Base-by-base conservation (phyloP, 371 early-diverging fungal species). In the Conidiobolus incongruus region DNA sequence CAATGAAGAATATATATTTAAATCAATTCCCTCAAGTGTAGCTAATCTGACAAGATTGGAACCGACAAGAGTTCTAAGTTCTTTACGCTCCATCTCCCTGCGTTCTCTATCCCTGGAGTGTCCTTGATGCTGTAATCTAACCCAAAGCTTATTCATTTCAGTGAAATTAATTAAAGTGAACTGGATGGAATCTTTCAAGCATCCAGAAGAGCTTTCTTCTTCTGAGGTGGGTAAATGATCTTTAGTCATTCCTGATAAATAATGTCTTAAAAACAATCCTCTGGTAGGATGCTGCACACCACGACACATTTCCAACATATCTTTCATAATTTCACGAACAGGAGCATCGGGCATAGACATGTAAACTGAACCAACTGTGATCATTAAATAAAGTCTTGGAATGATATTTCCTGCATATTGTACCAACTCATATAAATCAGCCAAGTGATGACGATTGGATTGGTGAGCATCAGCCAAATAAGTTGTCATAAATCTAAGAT, bases 81-180 rank as follows among this genome's bases (percentile, higher is more conserved):
- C 94, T 49, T 78, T 78, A 30, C 97, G 77, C 67, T 96, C 96
- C 44, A 75, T 70, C 57, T 93, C 92, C 29, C 94, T 64, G 58
- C 79, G 82, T 54, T 82, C 89, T 11, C 83, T 71, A 53, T 96
- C 96, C 11, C 84, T 66, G 22, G 81, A 77, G 52, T 83, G 78
- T 4, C 97, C 97, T 52, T 88, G 88, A 60, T 89, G 83, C 60
- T 96, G 97, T 45, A 92, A 59, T 0, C 97, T 78, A 12, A 96
- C 94, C 97, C 97, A 96, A 5, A 96, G 70, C 61, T 93, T 96
- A 63, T 94, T 94, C 93, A 92, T 96, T 62, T 96, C 94, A 31
- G 84, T 81, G 58, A 94, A 92, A 55, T 96, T 94, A 32, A 81
- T 84, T 33, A 96, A 62, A 45, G 85, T 82, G 52, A 96, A 96